Evolutionary conservation across 1,284 basidiomycete genomes (phyloP), one percentile per base, ranked within the genome.

Genomic region (Ustilago loliicola): DNA sequence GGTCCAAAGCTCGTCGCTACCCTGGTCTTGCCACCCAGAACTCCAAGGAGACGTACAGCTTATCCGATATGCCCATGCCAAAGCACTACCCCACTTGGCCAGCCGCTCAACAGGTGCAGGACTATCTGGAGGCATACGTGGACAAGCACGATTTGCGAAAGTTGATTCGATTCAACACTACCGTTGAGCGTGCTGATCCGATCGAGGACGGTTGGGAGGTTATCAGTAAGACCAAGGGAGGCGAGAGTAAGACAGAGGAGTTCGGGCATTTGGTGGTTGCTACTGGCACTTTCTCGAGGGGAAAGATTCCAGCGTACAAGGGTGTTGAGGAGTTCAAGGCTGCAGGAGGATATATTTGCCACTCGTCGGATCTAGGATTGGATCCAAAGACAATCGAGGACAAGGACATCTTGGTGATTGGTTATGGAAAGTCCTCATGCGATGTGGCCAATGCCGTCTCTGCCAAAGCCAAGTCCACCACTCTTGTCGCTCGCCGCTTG

Each of bases 371-470:
- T 13, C 58, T 79, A 10, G 67, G 72, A 5, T 30, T 70, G 27
- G 61, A 71, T 21, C 23, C 59, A 1, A 56, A 71, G 8, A 71
- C 67, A 32, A 66, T 76, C 34, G 38, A 72, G 45, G 77, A 54
- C 27, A 80, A 83, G 55, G 32, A 80, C 32, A 65, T 82, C 0
- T n/a, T 83, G 21, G 74, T 83, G 4, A 59, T 83, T 27, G 81
- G 81, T 2, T 83, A 83, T 51, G 81, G 81, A 9, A 83, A 82
- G 62, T 77, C 73, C 19, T 77, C 81, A 2, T 82, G 81, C 65
- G 81, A 83, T 54, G 61, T 77, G 3, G 79, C 81, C 40, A 78
- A 82, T 51, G 80, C 81, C 19, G 70, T 79, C 1, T 77, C 77
- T 3, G 70, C 51, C 7, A 61, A 42, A 1, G 74, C 81, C 10